Evolutionary conservation across 2,329 filamentous ascomycete species (phyloP), one percentile per base, ranked within the genome.

Genomic region (Ophiostoma himal-ulmi): DNA sequence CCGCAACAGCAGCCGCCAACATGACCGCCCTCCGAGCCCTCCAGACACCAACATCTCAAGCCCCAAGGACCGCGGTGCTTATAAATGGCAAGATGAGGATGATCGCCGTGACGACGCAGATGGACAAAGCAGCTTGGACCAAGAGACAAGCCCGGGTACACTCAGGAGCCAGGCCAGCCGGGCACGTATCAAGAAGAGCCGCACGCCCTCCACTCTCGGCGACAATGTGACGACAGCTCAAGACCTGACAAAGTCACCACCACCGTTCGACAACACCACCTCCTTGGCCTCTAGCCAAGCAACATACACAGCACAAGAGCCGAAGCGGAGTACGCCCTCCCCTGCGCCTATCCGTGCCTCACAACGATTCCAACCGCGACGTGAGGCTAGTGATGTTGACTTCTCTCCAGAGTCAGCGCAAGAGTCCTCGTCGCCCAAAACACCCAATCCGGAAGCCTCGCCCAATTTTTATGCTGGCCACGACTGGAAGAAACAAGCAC

Each of bases 31-130:
- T n/a, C 87, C 86, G 2, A 89, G 85, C 69, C 88, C 88, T 1
- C 88, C 87, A 1, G 87, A 89, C 73, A 90, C 88, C 4, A 87
- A 89, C 71, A 73, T 88, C 22, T 85, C 85, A 2, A 82, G 80
- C 67, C 78, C 80, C 70, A 81, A 80, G 74, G 81, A 82, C 39
- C n/a, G 36, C 22, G n/a, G 36, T 11, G 17, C 36, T 6, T 41
- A 37, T 6, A 67, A 67, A 22, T 41, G 64, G 36, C 36, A 41
- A 22, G 64, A 67, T 10, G 65, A 60, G 10, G 57, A 60, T 11
- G 41, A 41, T n/a, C 20, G 39, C 14, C 54, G 44, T 11, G 57
- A 60, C 13, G 41, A 74, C 14, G 62, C 54, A 5, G 67, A 69
- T 30, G 67, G 52, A 48, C 14, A 37, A 77, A 73, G 36, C 75